phyloP scores from a whole-genome alignment of 495 filamentous ascomycete genomes.

The Penicillium malachiteum region DNA sequence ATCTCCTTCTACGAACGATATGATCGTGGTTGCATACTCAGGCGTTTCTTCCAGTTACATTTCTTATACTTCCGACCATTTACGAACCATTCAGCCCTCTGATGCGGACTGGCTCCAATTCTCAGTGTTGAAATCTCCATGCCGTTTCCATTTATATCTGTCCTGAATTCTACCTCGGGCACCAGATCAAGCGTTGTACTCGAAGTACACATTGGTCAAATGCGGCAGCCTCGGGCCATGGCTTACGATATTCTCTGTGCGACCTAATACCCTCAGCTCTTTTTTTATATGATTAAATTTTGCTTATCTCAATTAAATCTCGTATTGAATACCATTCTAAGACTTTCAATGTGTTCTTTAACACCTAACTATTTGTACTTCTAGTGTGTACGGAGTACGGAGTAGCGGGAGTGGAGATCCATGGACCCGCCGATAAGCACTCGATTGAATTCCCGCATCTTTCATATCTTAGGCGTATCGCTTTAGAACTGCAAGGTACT shows the following conservation, averaged over 20 bases:
- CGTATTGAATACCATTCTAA: too few relatives aligned
- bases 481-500: not conserved
- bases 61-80: slow-evolving; percentile 6
- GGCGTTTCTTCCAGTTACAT: slow-evolving; percentile 14
- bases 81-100: not conserved
- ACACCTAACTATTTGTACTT: too few relatives aligned
- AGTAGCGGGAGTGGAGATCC: slow-evolving; percentile 8
- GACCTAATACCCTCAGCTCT: slow-evolving; percentile 20
- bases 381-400: too few relatives aligned
- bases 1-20: not conserved
- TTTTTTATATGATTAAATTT: slow-evolving; percentile 1
- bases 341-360: too few relatives aligned
- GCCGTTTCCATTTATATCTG: not conserved
- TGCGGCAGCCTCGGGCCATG: not conserved
- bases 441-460: not conserved
- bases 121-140: slow-evolving; percentile 3
- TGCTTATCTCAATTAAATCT: not conserved
- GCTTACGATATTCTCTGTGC: not conserved
- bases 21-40: slow-evolving; percentile 18
- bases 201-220: slow-evolving; percentile 14
- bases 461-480: slow-evolving; percentile 2
- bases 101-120: slow-evolving; percentile 24
- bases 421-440: slow-evolving; percentile 19
- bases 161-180: not conserved
- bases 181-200: not conserved